Evolutionary conservation across 768 basidiomycete species (phyloP).

Genomic region (Amyloporia xantha): DNA sequence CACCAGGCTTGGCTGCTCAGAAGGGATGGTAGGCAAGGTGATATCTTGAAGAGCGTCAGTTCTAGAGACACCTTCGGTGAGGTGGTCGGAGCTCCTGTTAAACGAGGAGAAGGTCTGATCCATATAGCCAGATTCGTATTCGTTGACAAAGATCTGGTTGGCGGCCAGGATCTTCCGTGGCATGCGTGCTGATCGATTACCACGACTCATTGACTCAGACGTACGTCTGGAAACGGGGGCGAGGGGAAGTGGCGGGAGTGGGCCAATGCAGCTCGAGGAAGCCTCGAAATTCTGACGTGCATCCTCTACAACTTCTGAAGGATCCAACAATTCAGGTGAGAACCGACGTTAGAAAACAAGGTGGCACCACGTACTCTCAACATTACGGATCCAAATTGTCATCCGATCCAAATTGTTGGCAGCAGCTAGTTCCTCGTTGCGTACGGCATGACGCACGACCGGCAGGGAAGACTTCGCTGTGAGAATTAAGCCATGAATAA

Average conservation of each 20-base stretch:
- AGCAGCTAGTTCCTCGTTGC: slow-evolving; percentile 44
- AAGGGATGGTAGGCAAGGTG: slow-evolving; percentile 20
- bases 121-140: slow-evolving; percentile 11
- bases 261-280: slow-evolving; percentile 36
- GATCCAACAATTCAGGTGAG: slow-evolving; percentile 1
- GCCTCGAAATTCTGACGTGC: slow-evolving; percentile 69
- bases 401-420: slow-evolving; percentile 60
- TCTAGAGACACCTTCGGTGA: neutral
- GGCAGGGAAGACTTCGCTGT: slow-evolving; percentile 47
- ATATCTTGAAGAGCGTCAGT: slow-evolving; percentile 6
- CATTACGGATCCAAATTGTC: slow-evolving; percentile 76
- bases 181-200: slow-evolving; percentile 39
- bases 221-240: slow-evolving; percentile 47
- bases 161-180: slow-evolving; percentile 59
- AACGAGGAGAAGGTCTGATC: slow-evolving; percentile 28
- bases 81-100: slow-evolving; percentile 7
- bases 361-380: slow-evolving; percentile 65
- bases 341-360: neutral
- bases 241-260: slow-evolving; percentile 58
- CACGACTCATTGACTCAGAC: slow-evolving; percentile 26
- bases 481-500: too few species aligned
- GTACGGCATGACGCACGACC: slow-evolving; percentile 45
- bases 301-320: slow-evolving; percentile 73
- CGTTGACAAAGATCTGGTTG: slow-evolving; percentile 61
- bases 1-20: slow-evolving; percentile 16